phyloP scores from a whole-genome alignment of 2,329 filamentous ascomycete species.

The Ceratocystis eucalypticola region DNA sequence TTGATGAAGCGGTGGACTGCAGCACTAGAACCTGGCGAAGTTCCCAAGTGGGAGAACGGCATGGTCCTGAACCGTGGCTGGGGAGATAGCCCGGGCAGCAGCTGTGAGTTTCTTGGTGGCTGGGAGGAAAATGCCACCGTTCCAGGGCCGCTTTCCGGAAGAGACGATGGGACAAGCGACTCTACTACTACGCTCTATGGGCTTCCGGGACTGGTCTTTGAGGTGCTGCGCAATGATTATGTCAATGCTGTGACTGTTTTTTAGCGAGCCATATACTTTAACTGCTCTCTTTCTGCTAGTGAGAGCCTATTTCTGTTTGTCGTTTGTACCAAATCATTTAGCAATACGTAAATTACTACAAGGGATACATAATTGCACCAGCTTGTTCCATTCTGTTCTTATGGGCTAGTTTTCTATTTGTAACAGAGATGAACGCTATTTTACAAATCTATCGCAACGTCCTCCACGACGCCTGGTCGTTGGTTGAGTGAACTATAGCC shows the following conservation, averaged over 20 bases:
- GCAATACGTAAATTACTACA: background rate
- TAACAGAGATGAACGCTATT: background rate
- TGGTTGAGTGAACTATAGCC: conserved; percentile 9
- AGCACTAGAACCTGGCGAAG: conserved; percentile 44
- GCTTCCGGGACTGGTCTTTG: conserved; percentile 87
- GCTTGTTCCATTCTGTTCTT: background rate
- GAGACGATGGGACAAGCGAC: conserved; percentile 41
- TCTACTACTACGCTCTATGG: conserved; percentile 75
- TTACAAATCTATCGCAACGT: conserved; percentile 17
- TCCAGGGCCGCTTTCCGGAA: conserved; percentile 32
- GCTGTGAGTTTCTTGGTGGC: conserved; percentile 68
- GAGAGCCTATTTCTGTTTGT: background rate
- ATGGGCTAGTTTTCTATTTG: background rate
- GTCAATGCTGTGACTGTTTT: conserved; percentile 86
- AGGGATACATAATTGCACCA: background rate
- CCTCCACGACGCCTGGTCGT: conserved; percentile 8
- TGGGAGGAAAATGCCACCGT: conserved; percentile 59
- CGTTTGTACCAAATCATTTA: background rate
- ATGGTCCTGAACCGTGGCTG: conserved; percentile 88
- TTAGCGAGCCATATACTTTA: conserved; percentile 31
- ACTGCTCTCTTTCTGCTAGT: background rate
- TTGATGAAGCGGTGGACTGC: conserved; percentile 58
- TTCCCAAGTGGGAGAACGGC: conserved; percentile 43
- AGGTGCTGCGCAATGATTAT: conserved; percentile 83
- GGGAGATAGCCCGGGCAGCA: conserved; percentile 83